Evolutionary conservation across 768 basidiomycete species (phyloP), one percentile per base, ranked within the genome.

Genomic region (Coprinopsis marcescibilis): DNA sequence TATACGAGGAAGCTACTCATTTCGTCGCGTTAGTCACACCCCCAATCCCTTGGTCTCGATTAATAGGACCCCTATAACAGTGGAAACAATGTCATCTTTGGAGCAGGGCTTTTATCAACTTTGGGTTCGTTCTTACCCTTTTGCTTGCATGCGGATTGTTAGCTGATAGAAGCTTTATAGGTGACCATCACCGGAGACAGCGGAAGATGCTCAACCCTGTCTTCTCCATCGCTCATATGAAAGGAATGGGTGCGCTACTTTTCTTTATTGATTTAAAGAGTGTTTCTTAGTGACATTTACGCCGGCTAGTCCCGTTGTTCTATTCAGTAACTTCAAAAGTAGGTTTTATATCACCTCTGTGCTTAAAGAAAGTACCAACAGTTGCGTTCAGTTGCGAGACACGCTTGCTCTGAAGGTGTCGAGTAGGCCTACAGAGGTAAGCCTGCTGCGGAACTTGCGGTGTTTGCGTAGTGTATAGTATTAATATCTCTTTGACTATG

Each of bases 151-250:
- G 29, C 32, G 30, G 7, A 15, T 8, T 14, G 5, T 23, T 10
- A 8, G 11, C 10, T 8, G 19, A 32, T 34, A 21, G 17, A 19
- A 7, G 8, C 10, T 17, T 24, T 40, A 6, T 24, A 68, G 72
- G 71, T 13, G 66, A 65, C 25, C 65, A 66, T 19, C 72, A 74
- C 53, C 55, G 63, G 4, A 65, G 60, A 33, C 73, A 73, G 46
- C 64, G 70, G 33, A 73, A 69, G 44, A 63, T 74, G 56, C 52
- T 75, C 11, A 73, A 69, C 43, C 73, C 73, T 0, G 67, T 71
- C 2, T 75, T 75, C 50, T 68, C 69, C 3, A 58, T 58, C 24
- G 60, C 60, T 4, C 68, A 73, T 51, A 62, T 75, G 63, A 65
- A 69, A 14, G 56, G 59, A 41, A 64, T 64, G 60, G 46, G 62